phyloP scores from a whole-genome alignment of 768 basidiomycete genomes.

The Tulasnella calospora region DNA sequence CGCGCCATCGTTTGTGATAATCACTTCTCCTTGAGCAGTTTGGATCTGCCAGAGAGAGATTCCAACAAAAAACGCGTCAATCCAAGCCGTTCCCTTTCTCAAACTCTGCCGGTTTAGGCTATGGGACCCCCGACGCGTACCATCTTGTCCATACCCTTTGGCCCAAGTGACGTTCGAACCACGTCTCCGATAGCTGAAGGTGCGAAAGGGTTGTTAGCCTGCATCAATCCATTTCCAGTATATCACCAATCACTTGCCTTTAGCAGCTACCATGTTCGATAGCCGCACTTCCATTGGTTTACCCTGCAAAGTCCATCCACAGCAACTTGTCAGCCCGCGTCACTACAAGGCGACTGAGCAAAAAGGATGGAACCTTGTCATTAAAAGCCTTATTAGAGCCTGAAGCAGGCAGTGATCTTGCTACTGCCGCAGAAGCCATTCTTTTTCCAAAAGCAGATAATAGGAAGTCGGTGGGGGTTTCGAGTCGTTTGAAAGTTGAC shows the following conservation, averaged over 20 bases:
- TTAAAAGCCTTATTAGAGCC: slow-evolving; percentile 77
- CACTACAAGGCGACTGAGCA: not conserved
- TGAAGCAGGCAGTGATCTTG: not conserved
- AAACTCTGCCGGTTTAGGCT: not conserved
- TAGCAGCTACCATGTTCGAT: slow-evolving; percentile 97
- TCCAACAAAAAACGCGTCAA: not conserved
- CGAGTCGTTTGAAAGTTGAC: slow-evolving; percentile 10
- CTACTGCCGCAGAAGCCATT: not conserved
- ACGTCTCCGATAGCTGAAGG: slow-evolving; percentile 89
- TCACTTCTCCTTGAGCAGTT: slow-evolving; percentile 92
- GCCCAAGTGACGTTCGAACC: slow-evolving; percentile 92
- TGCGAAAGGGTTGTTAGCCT: slow-evolving; percentile 20
- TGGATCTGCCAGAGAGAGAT: slow-evolving; percentile 60
- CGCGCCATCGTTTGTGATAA: slow-evolving; percentile 98
- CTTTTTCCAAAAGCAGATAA: not conserved
- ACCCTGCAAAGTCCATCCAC: slow-evolving; percentile 51
- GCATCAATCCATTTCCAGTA: too few relatives aligned
- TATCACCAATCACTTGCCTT: slow-evolving; percentile 49
- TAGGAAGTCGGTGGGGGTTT: not conserved
- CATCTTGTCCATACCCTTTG: slow-evolving; percentile 99
- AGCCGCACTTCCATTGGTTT: slow-evolving; percentile 97
- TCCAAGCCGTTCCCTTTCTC: not conserved
- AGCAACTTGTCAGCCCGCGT: slow-evolving; percentile 32
- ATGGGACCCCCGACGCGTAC: slow-evolving; percentile 41
- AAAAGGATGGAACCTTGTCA: slow-evolving; percentile 57